phyloP scores from a whole-genome alignment of 2,329 filamentous ascomycete genomes.

The Fusarium nurragi region DNA sequence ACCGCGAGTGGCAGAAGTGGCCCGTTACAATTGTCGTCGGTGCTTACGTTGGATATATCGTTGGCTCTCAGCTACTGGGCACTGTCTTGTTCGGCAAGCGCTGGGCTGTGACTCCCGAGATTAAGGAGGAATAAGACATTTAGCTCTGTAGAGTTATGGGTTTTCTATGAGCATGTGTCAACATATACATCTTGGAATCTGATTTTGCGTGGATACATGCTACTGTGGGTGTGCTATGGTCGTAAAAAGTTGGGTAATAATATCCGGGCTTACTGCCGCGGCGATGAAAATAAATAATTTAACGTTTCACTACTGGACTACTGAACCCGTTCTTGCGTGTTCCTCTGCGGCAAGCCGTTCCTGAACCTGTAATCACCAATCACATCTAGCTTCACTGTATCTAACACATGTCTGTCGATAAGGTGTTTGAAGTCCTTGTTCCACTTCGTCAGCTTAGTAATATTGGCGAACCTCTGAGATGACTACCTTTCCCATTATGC shows the following conservation, averaged over 20 bases:
- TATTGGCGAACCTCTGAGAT: background rate
- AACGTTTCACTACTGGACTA: background rate
- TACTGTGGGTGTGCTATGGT: background rate
- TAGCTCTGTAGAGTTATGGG: background rate
- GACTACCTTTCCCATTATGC: too few relatives aligned
- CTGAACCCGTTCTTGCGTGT: background rate
- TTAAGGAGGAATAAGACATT: conserved; percentile 45
- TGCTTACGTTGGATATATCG: conserved; percentile 78
- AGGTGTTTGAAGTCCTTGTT: too few relatives aligned
- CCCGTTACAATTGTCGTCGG: conserved; percentile 90
- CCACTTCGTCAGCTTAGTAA: background rate
- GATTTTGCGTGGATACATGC: background rate
- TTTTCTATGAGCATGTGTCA: background rate
- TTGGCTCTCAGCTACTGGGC: conserved; percentile 73
- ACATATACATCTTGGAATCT: background rate
- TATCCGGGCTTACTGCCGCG: background rate
- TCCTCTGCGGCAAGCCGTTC: background rate
- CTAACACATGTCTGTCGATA: background rate
- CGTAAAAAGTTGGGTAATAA: background rate
- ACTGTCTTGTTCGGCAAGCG: conserved; percentile 58
- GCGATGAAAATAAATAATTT: conserved; percentile 5
- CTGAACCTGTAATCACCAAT: background rate
- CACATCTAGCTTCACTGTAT: background rate
- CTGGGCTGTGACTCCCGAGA: conserved; percentile 44
- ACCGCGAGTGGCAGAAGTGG: conserved; percentile 99